Percentiles rank a stretch among this genome's conserved stretches.
These are phyloP conservation scores for Clonostachys byssicola DNA, from an alignment of 2,329 filamentous ascomycete genomes.

Conservation along the genomic window DNA sequence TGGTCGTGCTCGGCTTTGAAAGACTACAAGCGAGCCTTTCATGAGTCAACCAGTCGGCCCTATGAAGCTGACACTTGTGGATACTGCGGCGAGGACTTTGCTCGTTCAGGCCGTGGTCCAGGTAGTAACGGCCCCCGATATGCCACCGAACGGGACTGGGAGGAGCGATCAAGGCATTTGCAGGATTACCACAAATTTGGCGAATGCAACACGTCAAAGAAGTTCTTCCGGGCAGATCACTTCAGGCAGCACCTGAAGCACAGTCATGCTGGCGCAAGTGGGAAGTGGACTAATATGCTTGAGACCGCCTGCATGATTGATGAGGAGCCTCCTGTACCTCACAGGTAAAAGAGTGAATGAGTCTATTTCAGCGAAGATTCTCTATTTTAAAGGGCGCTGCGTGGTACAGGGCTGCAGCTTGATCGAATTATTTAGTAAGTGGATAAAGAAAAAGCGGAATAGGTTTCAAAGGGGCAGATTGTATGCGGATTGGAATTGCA, in stretches of 20 bases:
- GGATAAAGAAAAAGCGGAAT: no score
- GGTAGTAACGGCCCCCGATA: conserved; percentile 31
- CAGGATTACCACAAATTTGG: conserved; percentile 93
- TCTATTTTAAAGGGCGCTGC: no score
- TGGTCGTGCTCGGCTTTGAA: conserved; percentile 93
- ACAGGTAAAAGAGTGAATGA: background rate
- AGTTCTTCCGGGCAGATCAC: conserved; percentile 96
- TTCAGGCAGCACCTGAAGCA: conserved; percentile 98
- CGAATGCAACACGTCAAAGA: conserved; percentile 97
- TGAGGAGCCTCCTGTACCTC: conserved; percentile 53
- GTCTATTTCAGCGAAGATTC: no score
- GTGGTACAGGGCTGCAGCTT: no score
- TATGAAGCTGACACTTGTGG: conserved; percentile 79
- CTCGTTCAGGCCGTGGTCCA: conserved; percentile 37
- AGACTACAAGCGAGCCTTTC: conserved; percentile 77
- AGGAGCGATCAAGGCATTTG: conserved; percentile 78
- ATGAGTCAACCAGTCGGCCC: conserved; percentile 67
- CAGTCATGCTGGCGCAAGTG: conserved; percentile 91
- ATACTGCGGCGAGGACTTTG: conserved; percentile 92
- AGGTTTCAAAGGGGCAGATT: no score
- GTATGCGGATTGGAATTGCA: no score
- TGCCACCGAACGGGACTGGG: conserved; percentile 82
- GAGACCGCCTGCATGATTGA: conserved; percentile 96
- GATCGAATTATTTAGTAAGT: no score
- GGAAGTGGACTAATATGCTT: conserved; percentile 98